Conservation (phyloP, 306 rosid species). For the Datisca glomerata region DNA sequence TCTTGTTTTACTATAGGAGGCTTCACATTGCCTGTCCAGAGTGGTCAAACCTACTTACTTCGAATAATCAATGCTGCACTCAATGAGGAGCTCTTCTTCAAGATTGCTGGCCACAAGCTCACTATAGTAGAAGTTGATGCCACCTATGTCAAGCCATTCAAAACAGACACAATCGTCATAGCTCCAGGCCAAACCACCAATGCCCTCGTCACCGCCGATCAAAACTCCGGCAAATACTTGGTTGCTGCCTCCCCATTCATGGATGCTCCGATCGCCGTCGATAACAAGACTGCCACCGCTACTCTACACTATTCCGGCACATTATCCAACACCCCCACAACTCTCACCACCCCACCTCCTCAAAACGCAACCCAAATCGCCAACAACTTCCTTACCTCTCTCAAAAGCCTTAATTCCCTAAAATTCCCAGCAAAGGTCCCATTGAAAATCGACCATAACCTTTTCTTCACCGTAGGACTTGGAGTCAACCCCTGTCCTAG, state of each 20-base stretch:
- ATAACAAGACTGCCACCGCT: conserved; percentile 59
- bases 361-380: conserved; percentile 60
- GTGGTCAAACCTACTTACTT: conserved; percentile 49
- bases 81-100: conserved; percentile 93
- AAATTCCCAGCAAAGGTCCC: conserved; percentile 68
- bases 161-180: conserved; percentile 49
- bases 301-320: conserved; percentile 49
- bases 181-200: conserved; percentile 96
- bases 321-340: conserved; percentile 27
- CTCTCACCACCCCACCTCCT: conserved; percentile 54
- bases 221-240: conserved; percentile 53
- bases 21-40: conserved; percentile 40
- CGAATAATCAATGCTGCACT: conserved; percentile 94
- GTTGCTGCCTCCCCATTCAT: conserved; percentile 63
- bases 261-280: conserved; percentile 58
- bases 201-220: conserved; percentile 40
- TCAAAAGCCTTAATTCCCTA: conserved; percentile 56
- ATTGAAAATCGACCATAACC: conserved; percentile 37
- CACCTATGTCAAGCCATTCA: conserved; percentile 62
- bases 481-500: conserved; percentile 60
- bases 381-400: conserved; percentile 31
- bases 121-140: conserved; percentile 84
- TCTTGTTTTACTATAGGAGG: too few species aligned
- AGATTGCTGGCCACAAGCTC: conserved; percentile 70
- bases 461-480: conserved; percentile 51